Evolutionary conservation across 2,329 filamentous ascomycete genomes (phyloP).

Genomic region (Hymenotorrendiella dingleyae): DNA sequence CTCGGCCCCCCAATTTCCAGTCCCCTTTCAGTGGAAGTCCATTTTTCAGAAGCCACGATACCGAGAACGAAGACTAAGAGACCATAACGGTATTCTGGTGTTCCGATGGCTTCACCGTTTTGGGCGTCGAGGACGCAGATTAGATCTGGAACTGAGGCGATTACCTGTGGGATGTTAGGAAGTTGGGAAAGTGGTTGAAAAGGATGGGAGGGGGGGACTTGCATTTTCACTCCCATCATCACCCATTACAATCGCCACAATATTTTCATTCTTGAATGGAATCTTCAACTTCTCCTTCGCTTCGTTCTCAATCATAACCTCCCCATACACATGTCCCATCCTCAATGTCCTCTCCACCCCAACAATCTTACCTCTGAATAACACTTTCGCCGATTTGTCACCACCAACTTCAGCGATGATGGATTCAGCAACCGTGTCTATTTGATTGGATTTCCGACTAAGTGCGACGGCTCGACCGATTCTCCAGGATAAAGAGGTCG

Average conservation of each 20-base stretch:
- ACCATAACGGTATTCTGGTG: constrained; percentile 50
- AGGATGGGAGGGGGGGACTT: background rate
- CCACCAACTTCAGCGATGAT: constrained; percentile 56
- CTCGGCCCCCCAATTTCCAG: constrained; percentile 44
- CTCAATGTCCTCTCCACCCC: constrained; percentile 50
- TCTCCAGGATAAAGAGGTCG: constrained; percentile 38
- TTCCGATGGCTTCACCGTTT: constrained; percentile 44
- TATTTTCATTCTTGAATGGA: constrained; percentile 71
- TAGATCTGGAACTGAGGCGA: constrained; percentile 44
- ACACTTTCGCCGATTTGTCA: constrained; percentile 43
- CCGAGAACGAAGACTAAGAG: constrained; percentile 46
- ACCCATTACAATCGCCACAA: constrained; percentile 40
- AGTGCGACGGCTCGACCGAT: constrained; percentile 42
- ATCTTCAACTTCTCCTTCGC: constrained; percentile 36
- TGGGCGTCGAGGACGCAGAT: constrained; percentile 43
- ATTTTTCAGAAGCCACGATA: constrained; percentile 48
- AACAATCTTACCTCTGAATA: constrained; percentile 60
- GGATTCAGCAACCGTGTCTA: constrained; percentile 43
- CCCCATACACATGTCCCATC: constrained; percentile 41
- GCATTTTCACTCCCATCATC: background rate
- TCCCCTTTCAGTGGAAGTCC: constrained; percentile 42
- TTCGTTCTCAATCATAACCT: constrained; percentile 1
- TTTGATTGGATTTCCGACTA: background rate
- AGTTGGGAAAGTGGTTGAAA: background rate
- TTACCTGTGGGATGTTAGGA: constrained; percentile 21